Evolutionary conservation across 2,329 filamentous ascomycete species (phyloP).

Genomic region (Verticillium nubilum): DNA sequence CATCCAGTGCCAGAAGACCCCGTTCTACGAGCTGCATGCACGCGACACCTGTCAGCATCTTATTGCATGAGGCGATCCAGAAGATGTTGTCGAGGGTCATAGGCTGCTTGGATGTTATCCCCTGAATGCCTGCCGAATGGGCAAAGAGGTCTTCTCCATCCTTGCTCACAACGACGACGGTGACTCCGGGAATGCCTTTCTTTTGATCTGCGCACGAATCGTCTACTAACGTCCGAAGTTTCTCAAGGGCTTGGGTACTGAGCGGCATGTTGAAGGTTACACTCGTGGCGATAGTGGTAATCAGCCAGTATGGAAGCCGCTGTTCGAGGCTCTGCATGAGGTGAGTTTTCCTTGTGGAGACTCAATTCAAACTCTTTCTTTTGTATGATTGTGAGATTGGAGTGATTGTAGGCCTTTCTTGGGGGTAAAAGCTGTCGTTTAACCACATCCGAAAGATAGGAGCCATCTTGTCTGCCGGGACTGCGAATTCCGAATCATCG

Average conservation of each 20-base stretch:
- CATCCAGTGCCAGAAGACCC: slow-evolving; percentile 38
- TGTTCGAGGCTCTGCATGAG: background rate
- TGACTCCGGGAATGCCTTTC: background rate
- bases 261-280: slow-evolving; percentile 3
- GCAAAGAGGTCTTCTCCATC: background rate
- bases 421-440: no score
- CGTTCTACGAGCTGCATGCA: slow-evolving; percentile 48
- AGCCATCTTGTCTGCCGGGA: no score
- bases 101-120: background rate
- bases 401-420: no score
- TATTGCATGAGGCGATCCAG: slow-evolving; percentile 29
- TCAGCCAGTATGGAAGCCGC: background rate
- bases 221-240: slow-evolving; percentile 24
- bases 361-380: no score
- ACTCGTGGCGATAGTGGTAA: background rate
- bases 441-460: no score
- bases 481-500: no score
- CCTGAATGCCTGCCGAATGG: background rate
- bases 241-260: slow-evolving; percentile 2
- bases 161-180: background rate
- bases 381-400: no score
- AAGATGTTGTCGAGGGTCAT: slow-evolving; percentile 25
- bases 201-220: slow-evolving; percentile 17
- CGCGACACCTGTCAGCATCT: slow-evolving; percentile 44
- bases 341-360: no score